Percentiles rank a stretch among this genome's conserved stretches.
phyloP scores from a whole-genome alignment of 2,329 filamentous ascomycete genomes.

The Pezizomycotina sp. region DNA sequence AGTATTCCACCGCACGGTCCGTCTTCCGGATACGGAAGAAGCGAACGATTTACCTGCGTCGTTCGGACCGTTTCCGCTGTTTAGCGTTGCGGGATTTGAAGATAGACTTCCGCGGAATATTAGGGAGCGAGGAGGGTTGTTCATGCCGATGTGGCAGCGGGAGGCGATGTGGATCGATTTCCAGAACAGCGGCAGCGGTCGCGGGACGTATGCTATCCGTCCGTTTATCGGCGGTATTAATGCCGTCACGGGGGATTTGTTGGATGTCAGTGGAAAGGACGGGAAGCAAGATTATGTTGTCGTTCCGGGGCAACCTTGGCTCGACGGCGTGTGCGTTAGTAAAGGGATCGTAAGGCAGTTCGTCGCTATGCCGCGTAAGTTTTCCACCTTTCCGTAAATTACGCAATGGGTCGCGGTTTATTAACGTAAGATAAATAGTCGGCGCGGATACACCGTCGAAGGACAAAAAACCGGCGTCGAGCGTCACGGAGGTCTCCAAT shows the following conservation, averaged over 20 bases:
- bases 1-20: conserved; percentile 33
- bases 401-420: too few relatives aligned
- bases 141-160: conserved; percentile 34
- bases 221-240: conserved; percentile 32
- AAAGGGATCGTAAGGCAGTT: conserved; percentile 34
- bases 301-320: conserved; percentile 30
- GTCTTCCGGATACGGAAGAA: conserved; percentile 31
- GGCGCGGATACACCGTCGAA: conserved; percentile 35
- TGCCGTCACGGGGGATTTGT: conserved; percentile 29
- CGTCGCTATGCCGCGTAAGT: conserved; percentile 34
- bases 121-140: conserved; percentile 31
- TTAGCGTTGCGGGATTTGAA: conserved; percentile 27
- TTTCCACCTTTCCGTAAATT: too few relatives aligned
- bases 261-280: conserved; percentile 2
- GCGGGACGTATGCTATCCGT: conserved; percentile 29
- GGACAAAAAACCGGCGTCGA: conserved; percentile 34
- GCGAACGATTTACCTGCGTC: conserved; percentile 28
- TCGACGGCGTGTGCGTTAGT: conserved; percentile 31
- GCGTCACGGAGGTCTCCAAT: conserved; percentile 31
- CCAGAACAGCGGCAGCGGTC: neutral
- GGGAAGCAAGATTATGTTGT: conserved; percentile 33
- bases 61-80: conserved; percentile 31
- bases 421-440: too few relatives aligned
- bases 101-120: conserved; percentile 28
- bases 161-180: conserved; percentile 34